Percentiles rank a stretch among this genome's conserved stretches.
These are phyloP conservation scores for Scedosporium aurantiacum DNA, from an alignment of 2,329 filamentous ascomycete species.

Conservation along the genomic window DNA sequence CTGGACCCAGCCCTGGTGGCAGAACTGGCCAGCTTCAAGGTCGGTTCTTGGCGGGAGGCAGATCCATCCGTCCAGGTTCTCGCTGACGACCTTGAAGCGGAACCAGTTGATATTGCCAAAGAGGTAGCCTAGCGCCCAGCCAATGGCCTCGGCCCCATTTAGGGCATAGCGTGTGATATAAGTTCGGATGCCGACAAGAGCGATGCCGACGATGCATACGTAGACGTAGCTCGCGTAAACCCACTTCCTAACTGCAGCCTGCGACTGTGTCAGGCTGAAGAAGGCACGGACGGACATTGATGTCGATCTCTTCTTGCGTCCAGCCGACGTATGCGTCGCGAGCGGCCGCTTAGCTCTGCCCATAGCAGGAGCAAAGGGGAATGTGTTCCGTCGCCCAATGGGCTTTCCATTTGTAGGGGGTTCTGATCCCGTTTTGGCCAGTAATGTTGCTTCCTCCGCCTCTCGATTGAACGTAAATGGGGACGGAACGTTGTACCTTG, in stretches of 20 bases:
- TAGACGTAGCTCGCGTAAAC: constrained; percentile 76
- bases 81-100: constrained; percentile 57
- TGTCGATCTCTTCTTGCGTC: constrained; percentile 53
- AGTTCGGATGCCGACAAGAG: constrained; percentile 59
- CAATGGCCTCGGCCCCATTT: constrained; percentile 65
- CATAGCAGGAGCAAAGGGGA: constrained; percentile 31
- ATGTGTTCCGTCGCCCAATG: constrained; percentile 35
- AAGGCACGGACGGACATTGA: constrained; percentile 60
- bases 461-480: neutral
- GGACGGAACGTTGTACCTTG: neutral
- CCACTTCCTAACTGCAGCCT: constrained; percentile 72
- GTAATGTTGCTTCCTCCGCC: neutral
- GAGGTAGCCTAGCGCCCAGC: constrained; percentile 86
- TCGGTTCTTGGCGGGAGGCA: constrained; percentile 45
- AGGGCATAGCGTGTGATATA: constrained; percentile 61
- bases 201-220: constrained; percentile 48
- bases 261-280: constrained; percentile 65
- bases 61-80: constrained; percentile 65
- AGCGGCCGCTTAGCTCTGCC: constrained; percentile 19
- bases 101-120: constrained; percentile 68
- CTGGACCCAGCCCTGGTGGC: constrained; percentile 49
- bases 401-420: constrained; percentile 13
- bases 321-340: constrained; percentile 44
- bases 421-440: neutral
- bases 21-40: constrained; percentile 22